Evolutionary conservation across 169 alveolate species (phyloP), one percentile per base, ranked within the genome.

Genomic region (Plasmodium chabaudi): DNA sequence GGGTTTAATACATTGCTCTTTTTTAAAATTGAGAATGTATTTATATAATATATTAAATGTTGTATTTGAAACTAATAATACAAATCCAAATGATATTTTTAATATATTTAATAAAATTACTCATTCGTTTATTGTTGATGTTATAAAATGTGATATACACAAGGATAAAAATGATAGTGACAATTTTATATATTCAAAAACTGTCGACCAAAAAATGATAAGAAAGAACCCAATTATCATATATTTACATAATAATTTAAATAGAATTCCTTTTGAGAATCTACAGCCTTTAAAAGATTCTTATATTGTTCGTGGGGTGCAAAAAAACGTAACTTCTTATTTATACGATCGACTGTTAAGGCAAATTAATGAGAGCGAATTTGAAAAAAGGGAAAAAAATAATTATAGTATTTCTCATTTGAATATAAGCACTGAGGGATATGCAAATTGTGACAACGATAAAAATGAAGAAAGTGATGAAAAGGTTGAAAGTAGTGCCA

Each of bases 231-330:
- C 91, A 21, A 42, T 86, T 46, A 44, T 86, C 44, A 34, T 86
- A 19, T 86, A 86, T 60, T 3, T 86, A 27, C 91, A 86, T 61
- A 70, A 47, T 21, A 86, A 86, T 44, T 71, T 86, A 25, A 86
- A 71, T 69, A 86, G 91, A 69, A 51, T 86, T 4, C 75, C 87
- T 51, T 86, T 86, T 59, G 91, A 86, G 60, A 86, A 86, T 34
- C 25, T 86, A 10, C 87, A 86, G 13, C 87, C 91, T 19, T 60
- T 86, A 61, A 86, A 70, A 61, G 87, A 60, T 60, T 86, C 91
- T 39, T 86, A 71, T 27, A 49, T 86, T 9, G 91, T 86, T n/a
- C 44, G 91, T 9, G 91, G 91, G 10, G 61, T 86, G 12, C 34
- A 71, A 21, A 86, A 65, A 70, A 39, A 39, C 10, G 91, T 86